These are phyloP conservation scores for Penicillium sp. DNA, from an alignment of 2,329 filamentous ascomycete genomes.

Conservation along the genomic window DNA sequence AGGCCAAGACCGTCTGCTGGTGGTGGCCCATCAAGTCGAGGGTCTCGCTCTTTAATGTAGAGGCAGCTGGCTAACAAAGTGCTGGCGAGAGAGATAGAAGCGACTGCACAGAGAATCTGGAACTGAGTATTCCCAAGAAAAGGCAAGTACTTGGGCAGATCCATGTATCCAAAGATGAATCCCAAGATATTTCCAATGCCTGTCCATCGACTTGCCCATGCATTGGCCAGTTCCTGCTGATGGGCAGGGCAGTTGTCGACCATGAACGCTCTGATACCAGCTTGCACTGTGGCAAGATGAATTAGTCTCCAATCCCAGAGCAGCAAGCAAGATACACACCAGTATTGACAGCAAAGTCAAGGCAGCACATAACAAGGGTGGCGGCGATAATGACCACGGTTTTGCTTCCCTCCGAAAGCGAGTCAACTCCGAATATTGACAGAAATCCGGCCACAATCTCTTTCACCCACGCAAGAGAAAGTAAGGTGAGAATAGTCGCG, in stretches of 20 bases:
- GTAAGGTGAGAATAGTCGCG: constrained; percentile 65
- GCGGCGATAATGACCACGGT: constrained; percentile 70
- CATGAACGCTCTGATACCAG: constrained; percentile 66
- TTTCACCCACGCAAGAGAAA: constrained; percentile 70
- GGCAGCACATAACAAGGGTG: constrained; percentile 79
- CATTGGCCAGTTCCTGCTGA: constrained; percentile 90
- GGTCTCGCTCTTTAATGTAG: constrained; percentile 74
- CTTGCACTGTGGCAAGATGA: constrained; percentile 63
- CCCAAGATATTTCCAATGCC: constrained; percentile 89
- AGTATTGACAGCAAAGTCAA: constrained; percentile 95
- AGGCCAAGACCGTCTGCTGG: constrained; percentile 62
- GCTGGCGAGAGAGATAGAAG: constrained; percentile 66
- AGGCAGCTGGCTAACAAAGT: constrained; percentile 70
- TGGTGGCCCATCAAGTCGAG: constrained; percentile 65
- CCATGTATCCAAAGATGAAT: constrained; percentile 79
- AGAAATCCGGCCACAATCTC: constrained; percentile 69
- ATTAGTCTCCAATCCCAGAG: constrained; percentile 1
- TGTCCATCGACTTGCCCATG: constrained; percentile 84
- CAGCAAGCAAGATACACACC: constrained; percentile 47
- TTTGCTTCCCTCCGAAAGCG: constrained; percentile 63
- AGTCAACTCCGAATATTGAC: constrained; percentile 66
- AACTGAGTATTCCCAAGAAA: constrained; percentile 88
- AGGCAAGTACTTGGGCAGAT: constrained; percentile 70
- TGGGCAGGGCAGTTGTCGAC: constrained; percentile 89
- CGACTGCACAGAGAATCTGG: constrained; percentile 84